Evolutionary conservation across 2,329 filamentous ascomycete species (phyloP).

Genomic region (Dactylellina cionopaga): DNA sequence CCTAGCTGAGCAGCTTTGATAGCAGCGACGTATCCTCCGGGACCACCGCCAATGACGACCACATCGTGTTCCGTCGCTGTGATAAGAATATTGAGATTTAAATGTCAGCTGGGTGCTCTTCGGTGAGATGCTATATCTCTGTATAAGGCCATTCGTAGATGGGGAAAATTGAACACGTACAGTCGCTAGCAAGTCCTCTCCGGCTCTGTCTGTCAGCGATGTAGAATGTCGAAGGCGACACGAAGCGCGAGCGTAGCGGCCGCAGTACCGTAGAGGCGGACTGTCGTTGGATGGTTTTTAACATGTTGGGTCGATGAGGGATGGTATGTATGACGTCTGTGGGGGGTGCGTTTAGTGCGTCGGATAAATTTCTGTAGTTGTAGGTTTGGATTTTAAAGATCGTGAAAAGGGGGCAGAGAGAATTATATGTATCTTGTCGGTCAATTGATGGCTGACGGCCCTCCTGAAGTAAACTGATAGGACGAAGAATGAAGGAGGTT

Average conservation of each 20-base stretch:
- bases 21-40: constrained; percentile 97
- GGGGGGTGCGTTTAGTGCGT: constrained; percentile 12
- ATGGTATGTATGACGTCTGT: constrained; percentile 37
- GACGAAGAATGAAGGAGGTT: constrained; percentile 5
- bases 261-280: constrained; percentile 41
- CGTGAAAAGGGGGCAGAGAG: no score
- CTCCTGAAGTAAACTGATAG: background rate
- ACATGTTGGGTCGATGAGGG: constrained; percentile 24
- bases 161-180: constrained; percentile 6
- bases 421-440: background rate
- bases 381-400: background rate
- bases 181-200: constrained; percentile 59
- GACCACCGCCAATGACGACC: constrained; percentile 96
- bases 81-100: no score
- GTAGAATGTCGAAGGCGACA: constrained; percentile 43
- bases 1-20: constrained; percentile 99
- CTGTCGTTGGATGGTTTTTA: constrained; percentile 50
- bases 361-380: constrained; percentile 3
- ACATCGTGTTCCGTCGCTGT: constrained; percentile 90
- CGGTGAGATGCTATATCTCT: constrained; percentile 16
- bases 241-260: constrained; percentile 48
- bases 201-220: constrained; percentile 42
- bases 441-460: background rate
- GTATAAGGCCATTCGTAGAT: background rate
- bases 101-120: background rate